Conservation (phyloP, 768 basidiomycete genomes). For the Botryobasidium botryosum region DNA sequence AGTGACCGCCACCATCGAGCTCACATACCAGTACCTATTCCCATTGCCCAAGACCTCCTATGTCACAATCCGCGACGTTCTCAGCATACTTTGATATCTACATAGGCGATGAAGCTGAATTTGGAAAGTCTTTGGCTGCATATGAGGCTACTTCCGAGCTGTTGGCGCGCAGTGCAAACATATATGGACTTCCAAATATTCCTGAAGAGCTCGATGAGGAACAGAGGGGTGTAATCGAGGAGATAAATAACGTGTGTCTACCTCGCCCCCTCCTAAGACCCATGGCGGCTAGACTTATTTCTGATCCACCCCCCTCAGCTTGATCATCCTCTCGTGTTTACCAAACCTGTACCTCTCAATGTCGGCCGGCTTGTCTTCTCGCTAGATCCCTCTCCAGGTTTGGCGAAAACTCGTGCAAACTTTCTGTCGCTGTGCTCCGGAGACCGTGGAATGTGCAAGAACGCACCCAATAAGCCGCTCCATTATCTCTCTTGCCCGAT, state of each 20-base stretch:
- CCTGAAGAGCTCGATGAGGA: slow-evolving; percentile 27
- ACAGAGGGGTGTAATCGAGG: slow-evolving; percentile 26
- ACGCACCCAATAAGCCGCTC: slow-evolving; percentile 28
- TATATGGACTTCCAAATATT: slow-evolving; percentile 26
- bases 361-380: slow-evolving; percentile 28
- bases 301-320: slow-evolving; percentile 13
- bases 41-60: no score
- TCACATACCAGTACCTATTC: no score
- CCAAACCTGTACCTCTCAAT: slow-evolving; percentile 23
- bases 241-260: slow-evolving; percentile 26
- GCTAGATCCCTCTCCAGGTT: slow-evolving; percentile 23
- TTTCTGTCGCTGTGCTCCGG: slow-evolving; percentile 33
- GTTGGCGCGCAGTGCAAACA: slow-evolving; percentile 23
- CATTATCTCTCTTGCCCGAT: slow-evolving; percentile 29
- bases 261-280: background rate
- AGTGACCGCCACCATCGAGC: no score
- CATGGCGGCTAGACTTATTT: background rate
- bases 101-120: slow-evolving; percentile 23
- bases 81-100: slow-evolving; percentile 32
- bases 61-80: no score
- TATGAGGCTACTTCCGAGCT: slow-evolving; percentile 22
- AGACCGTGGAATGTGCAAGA: slow-evolving; percentile 30
- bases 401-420: slow-evolving; percentile 32
- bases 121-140: slow-evolving; percentile 15
- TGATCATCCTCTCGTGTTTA: slow-evolving; percentile 21